phyloP scores from a whole-genome alignment of 345 rosid genomes.

The Streptanthus diversifolius region DNA sequence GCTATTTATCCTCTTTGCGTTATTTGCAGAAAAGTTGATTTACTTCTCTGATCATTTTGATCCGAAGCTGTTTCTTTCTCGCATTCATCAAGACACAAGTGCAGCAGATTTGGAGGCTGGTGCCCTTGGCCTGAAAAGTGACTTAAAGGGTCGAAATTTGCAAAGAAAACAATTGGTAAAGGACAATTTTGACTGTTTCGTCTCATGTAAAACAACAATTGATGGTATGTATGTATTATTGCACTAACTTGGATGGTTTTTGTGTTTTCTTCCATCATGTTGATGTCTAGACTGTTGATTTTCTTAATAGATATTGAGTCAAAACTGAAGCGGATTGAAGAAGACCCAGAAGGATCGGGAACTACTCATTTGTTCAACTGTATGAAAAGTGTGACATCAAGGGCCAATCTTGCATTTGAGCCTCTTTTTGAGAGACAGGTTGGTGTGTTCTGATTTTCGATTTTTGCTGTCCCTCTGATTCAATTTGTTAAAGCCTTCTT shows the following conservation, averaged over 20 bases:
- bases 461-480: constrained; percentile 15
- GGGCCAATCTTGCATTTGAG: constrained; percentile 80
- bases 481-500: constrained; percentile 15
- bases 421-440: constrained; percentile 99
- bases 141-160: constrained; percentile 85
- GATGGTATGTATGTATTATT: constrained; percentile 76
- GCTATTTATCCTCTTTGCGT: not conserved
- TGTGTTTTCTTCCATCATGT: constrained; percentile 9
- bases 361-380: constrained; percentile 74
- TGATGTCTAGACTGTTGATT: constrained; percentile 27
- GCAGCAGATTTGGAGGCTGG: constrained; percentile 92
- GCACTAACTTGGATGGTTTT: constrained; percentile 8
- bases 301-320: constrained; percentile 74
- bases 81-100: constrained; percentile 73
- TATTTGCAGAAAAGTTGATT: constrained; percentile 77
- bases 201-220: constrained; percentile 98
- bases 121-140: constrained; percentile 90
- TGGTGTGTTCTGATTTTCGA: constrained; percentile 10
- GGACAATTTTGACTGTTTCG: constrained; percentile 98
- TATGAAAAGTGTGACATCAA: constrained; percentile 78
- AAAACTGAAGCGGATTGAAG: constrained; percentile 90
- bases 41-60: constrained; percentile 88
- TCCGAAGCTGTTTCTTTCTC: constrained; percentile 88
- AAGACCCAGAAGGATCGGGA: constrained; percentile 96
- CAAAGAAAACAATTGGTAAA: constrained; percentile 94